Evolutionary conservation across 306 rosid genomes (phyloP).

Genomic region (Neltuma alba): DNA sequence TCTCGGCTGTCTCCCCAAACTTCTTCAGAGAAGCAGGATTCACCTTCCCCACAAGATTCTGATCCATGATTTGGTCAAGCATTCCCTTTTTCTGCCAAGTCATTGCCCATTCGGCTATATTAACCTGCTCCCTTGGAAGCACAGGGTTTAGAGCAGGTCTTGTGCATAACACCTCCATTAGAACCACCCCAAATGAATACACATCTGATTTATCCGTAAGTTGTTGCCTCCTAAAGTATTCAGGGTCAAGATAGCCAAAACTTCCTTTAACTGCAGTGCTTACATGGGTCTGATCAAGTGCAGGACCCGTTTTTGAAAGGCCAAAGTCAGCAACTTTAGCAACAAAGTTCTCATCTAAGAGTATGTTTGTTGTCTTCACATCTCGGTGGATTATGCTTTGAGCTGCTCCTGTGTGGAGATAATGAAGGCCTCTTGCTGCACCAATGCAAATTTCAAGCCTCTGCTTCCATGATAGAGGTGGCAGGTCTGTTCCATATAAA

Average conservation of each 20-base stretch:
- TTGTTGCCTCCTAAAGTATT: slow-evolving; percentile 93
- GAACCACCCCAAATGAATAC: slow-evolving; percentile 93
- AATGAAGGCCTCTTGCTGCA: too few relatives aligned
- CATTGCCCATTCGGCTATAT: slow-evolving; percentile 99
- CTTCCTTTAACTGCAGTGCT: slow-evolving; percentile 99
- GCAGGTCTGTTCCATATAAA: too few relatives aligned
- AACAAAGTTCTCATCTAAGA: too few relatives aligned
- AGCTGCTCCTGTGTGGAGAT: too few relatives aligned
- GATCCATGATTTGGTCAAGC: slow-evolving; percentile 96
- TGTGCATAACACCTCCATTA: slow-evolving; percentile 96
- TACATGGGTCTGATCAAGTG: slow-evolving; percentile 96
- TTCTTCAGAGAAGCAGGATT: slow-evolving; percentile 89
- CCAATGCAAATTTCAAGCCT: too few relatives aligned
- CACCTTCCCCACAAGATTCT: slow-evolving; percentile 78
- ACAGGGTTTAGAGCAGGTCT: slow-evolving; percentile 97
- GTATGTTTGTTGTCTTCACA: too few relatives aligned
- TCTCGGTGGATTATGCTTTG: too few relatives aligned
- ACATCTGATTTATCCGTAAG: slow-evolving; percentile 99
- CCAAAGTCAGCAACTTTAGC: too few relatives aligned
- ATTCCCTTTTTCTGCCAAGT: slow-evolving; percentile 94
- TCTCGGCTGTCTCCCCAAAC: slow-evolving; percentile 95
- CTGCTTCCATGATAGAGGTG: too few relatives aligned
- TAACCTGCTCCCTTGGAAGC: slow-evolving; percentile 94
- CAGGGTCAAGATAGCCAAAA: slow-evolving; percentile 98
- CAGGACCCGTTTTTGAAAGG: too few relatives aligned